Base-by-base conservation (phyloP, 2,329 filamentous ascomycete genomes). In the Fonsecaea erecta region DNA sequence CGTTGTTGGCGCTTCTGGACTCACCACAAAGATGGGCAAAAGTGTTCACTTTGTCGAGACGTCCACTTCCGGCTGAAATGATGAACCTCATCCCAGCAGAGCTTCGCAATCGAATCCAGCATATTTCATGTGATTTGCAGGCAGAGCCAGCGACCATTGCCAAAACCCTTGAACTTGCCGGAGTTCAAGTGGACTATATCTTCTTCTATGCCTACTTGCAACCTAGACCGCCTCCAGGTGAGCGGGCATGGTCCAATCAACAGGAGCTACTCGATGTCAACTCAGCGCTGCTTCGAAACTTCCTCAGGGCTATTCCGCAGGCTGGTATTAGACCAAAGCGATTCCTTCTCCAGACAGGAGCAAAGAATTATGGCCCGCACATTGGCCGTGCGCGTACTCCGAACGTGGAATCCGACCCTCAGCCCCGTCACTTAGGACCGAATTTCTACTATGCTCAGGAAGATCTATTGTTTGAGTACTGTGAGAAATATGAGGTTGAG, bases 381-480 rank as follows among this genome's bases (percentile, higher is more conserved):
- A 75, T 83, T 30, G 82, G 82, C 1, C 80, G 80, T 0, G 68
- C 77, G 0, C 71, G 75, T 1, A 75, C 76, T 2, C 83, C 82
- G 0, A 77, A 78, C 48, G 76, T 81, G 58, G 83, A 85, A 70
- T 76, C 75, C 6, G 80, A 82, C 63, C 77, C 79, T 2, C 76
- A 82, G 11, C 73, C 81, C 3, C 70, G 71, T 5, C 70, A 70
- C 43, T 74, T 82, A 0, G 80, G 81, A 60, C 78, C 80, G 1
- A 85, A 85, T 72, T 85, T 86, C 73, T 86, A 85, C 76, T 85
- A 84, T 67, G 73, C 77, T 0, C 83, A 86, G 73, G 83, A 85
- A 74, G 82, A 85, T 65, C 73, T 75, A 2, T 76, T 86, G 1
- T 76, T 72, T 56, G 71, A 74, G 0, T 85, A 77, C 70, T 82